These are phyloP conservation scores for Cyberlindnera galapagoensis DNA, from an alignment of 805 yeast genomes.

Conservation along the genomic window DNA sequence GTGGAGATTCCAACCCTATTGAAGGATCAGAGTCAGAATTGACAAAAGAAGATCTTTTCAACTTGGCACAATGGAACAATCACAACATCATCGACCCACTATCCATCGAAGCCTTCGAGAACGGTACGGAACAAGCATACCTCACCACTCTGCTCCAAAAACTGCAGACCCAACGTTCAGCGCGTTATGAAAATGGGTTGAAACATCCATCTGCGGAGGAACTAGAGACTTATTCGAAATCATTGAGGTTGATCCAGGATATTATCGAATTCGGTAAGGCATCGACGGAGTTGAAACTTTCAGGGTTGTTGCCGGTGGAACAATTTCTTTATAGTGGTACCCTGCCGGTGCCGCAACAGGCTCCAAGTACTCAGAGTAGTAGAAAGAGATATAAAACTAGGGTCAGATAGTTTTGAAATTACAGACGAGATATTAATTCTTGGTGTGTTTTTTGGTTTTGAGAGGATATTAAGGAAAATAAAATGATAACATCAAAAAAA, in stretches of 20 bases:
- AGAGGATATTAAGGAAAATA: no score
- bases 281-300: constrained; percentile 26
- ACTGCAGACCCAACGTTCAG: constrained; percentile 43
- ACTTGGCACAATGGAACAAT: constrained; percentile 45
- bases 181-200: constrained; percentile 31
- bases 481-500: no score
- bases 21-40: constrained; percentile 2
- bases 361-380: constrained; percentile 5
- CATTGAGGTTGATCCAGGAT: constrained; percentile 39
- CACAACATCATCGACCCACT: constrained; percentile 42
- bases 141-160: constrained; percentile 41
- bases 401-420: constrained; percentile 9
- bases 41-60: constrained; percentile 15
- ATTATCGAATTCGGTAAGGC: constrained; percentile 32
- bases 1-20: background rate
- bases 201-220: constrained; percentile 38
- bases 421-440: no score
- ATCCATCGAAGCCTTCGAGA: constrained; percentile 40
- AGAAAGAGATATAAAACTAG: constrained; percentile 20
- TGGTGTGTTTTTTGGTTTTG: no score
- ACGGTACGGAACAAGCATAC: constrained; percentile 35
- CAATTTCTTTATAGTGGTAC: constrained; percentile 72
- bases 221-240: constrained; percentile 33
- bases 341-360: constrained; percentile 54
- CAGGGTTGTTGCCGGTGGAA: constrained; percentile 55